These are phyloP conservation scores for Hypoxylon trugodes DNA, from an alignment of 495 filamentous ascomycete genomes.

Conservation along the genomic window DNA sequence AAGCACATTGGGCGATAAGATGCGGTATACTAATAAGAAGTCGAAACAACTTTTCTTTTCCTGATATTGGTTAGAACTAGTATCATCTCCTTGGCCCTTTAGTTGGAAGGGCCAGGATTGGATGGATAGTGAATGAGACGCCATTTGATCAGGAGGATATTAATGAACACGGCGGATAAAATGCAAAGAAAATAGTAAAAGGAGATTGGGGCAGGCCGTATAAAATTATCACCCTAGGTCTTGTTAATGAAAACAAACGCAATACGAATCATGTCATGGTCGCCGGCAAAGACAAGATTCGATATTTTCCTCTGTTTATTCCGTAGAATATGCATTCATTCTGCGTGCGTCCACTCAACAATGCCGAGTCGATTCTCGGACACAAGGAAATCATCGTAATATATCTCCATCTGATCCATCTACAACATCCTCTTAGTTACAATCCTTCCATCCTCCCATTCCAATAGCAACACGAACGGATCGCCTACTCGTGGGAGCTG, in stretches of 20 bases:
- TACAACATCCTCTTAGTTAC: background rate
- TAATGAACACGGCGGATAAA: background rate
- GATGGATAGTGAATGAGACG: background rate
- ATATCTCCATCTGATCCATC: background rate
- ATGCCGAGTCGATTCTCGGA: background rate
- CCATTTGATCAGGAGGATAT: conserved; percentile 2
- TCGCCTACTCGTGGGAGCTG: conserved; percentile 6
- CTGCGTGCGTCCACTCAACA: background rate
- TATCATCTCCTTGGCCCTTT: background rate
- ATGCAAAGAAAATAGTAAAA: background rate
- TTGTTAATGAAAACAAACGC: background rate
- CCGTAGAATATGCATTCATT: background rate
- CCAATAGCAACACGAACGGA: background rate
- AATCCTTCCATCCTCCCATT: background rate
- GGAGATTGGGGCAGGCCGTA: background rate
- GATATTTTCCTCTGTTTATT: background rate
- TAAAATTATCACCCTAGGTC: background rate
- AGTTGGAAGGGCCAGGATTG: background rate
- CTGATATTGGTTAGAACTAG: no score
- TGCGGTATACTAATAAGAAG: background rate
- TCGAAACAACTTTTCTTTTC: no score
- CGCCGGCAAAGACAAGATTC: background rate
- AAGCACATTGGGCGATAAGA: background rate
- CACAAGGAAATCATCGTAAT: background rate
- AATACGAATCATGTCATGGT: background rate